A percentile compares a stretch with the other conserved stretches of the same genome.
Conservation (phyloP, 2,329 filamentous ascomycete species). For the Aspergillus alliaceus region DNA sequence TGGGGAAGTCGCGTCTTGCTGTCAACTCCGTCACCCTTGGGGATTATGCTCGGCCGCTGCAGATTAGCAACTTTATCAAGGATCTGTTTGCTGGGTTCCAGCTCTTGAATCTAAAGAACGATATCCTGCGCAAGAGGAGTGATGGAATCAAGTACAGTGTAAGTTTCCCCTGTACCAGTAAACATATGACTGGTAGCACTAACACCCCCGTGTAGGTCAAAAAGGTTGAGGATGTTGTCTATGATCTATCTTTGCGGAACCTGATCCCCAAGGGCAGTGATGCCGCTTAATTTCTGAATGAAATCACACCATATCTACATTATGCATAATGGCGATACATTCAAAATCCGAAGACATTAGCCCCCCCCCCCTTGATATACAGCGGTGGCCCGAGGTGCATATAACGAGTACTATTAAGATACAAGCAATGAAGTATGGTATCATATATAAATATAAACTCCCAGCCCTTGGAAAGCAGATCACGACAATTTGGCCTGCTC, state of each 20-base stretch:
- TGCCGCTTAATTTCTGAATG: slow-evolving; percentile 12
- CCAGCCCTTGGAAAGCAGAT: background rate
- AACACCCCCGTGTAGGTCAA: slow-evolving; percentile 64
- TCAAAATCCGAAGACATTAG: background rate
- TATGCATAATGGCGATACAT: background rate
- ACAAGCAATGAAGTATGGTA: slow-evolving; percentile 10
- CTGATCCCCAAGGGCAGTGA: slow-evolving; percentile 59
- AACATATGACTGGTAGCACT: background rate
- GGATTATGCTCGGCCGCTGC: slow-evolving; percentile 79
- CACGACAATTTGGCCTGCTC: slow-evolving; percentile 26
- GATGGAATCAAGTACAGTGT: slow-evolving; percentile 92
- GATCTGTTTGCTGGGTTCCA: slow-evolving; percentile 95
- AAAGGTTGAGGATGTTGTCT: slow-evolving; percentile 97
- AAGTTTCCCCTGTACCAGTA: slow-evolving; percentile 18
- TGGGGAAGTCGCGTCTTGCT: slow-evolving; percentile 69
- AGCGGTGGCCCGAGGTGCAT: background rate
- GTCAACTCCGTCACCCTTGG: slow-evolving; percentile 93
- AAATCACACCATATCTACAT: background rate
- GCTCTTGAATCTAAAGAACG: slow-evolving; percentile 96
- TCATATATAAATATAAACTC: slow-evolving; percentile 8
- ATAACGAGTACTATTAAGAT: background rate
- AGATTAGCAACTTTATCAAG: slow-evolving; percentile 90
- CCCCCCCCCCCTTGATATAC: too few relatives aligned
- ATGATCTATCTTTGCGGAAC: slow-evolving; percentile 86
- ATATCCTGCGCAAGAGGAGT: slow-evolving; percentile 79